Evolutionary conservation across 179 eudicot species (phyloP).

Genomic region (Actinidia arguta): DNA sequence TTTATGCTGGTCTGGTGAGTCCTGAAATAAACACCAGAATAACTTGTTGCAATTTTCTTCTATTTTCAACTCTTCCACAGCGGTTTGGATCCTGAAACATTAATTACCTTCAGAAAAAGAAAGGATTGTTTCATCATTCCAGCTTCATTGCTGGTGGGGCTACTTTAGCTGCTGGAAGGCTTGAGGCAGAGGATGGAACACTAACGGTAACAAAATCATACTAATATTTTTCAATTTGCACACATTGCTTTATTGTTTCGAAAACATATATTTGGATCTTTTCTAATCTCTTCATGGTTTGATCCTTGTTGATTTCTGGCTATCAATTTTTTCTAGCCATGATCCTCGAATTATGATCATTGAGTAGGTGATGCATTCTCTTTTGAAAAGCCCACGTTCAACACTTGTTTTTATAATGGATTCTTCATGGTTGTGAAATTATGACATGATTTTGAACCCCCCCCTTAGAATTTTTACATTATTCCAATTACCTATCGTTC

Average conservation of each 20-base stretch:
- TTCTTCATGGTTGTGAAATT: neutral
- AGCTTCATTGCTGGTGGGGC: slow-evolving; percentile 98
- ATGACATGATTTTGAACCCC: neutral
- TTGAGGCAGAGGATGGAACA: slow-evolving; percentile 64
- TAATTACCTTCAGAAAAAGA: slow-evolving; percentile 72
- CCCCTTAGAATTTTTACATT: no score
- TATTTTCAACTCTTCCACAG: neutral
- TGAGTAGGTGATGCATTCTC: neutral
- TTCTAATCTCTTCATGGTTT: neutral
- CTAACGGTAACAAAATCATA: slow-evolving; percentile 61
- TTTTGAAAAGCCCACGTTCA: neutral
- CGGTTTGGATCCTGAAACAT: slow-evolving; percentile 23
- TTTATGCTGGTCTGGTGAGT: slow-evolving; percentile 83
- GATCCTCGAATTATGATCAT: neutral
- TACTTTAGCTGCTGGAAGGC: slow-evolving; percentile 94
- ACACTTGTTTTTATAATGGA: neutral
- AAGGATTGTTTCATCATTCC: slow-evolving; percentile 92
- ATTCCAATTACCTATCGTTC: no score
- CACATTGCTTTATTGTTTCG: neutral
- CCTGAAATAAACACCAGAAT: slow-evolving; percentile 6
- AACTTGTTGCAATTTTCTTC: neutral
- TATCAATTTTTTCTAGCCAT: neutral
- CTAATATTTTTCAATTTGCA: neutral
- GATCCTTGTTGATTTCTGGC: neutral
- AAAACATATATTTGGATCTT: neutral